phyloP scores from a whole-genome alignment of 2,329 filamentous ascomycete species.

The Drechslerella coelobrocha region DNA sequence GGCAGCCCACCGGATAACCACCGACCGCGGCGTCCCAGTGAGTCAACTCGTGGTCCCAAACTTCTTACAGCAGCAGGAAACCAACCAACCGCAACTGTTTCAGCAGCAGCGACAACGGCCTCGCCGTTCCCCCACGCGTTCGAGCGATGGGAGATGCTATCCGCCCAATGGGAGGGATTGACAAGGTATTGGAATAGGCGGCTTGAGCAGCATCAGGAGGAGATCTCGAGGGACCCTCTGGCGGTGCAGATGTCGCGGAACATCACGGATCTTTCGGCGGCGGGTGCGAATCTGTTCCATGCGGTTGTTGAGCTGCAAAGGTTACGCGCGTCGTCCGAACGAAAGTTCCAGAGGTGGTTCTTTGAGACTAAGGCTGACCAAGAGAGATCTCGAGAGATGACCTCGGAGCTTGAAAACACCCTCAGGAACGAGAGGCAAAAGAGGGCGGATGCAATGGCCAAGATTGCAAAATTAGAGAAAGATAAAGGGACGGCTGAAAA shows the following conservation, averaged over 20 bases:
- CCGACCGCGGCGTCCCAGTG: constrained; percentile 56
- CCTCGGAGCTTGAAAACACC: constrained; percentile 77
- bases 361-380: constrained; percentile 90
- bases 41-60: constrained; percentile 50
- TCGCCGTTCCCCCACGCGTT: constrained; percentile 86
- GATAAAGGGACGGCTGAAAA: constrained; percentile 76
- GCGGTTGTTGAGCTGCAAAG: constrained; percentile 95
- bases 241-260: constrained; percentile 89
- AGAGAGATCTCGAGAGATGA: constrained; percentile 81
- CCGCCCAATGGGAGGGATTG: constrained; percentile 96
- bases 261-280: constrained; percentile 95
- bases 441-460: constrained; percentile 70
- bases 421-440: constrained; percentile 77
- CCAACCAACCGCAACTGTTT: constrained; percentile 46
- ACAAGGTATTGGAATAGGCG: constrained; percentile 97
- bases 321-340: constrained; percentile 89
- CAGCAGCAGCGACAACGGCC: constrained; percentile 56
- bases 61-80: constrained; percentile 52
- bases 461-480: constrained; percentile 65
- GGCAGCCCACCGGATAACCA: constrained; percentile 47
- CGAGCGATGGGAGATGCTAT: constrained; percentile 94
- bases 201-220: constrained; percentile 86
- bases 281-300: constrained; percentile 95
- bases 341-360: constrained; percentile 98
- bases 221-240: constrained; percentile 80